Evolutionary conservation across 768 basidiomycete species (phyloP).

Genomic region (Leccinum incarnatum): DNA sequence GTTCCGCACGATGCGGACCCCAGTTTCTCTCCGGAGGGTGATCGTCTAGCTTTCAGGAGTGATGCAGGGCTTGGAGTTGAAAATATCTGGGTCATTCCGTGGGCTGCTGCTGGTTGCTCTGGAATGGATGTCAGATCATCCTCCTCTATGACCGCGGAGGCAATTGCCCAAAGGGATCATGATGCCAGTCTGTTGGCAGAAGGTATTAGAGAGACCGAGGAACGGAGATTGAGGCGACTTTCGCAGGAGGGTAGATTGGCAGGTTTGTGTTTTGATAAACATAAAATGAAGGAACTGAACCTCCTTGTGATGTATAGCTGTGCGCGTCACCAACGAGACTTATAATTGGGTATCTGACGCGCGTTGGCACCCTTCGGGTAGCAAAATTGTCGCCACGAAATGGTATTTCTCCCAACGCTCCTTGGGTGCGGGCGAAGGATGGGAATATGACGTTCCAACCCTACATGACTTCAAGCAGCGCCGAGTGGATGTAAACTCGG

Average conservation of each 20-base stretch:
- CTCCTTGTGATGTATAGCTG: constrained; percentile 27
- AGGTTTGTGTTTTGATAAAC: constrained; percentile 18
- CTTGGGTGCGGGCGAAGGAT: constrained; percentile 70
- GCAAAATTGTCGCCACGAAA: constrained; percentile 67
- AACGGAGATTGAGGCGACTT: constrained; percentile 48
- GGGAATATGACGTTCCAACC: constrained; percentile 57
- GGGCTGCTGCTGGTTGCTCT: constrained; percentile 54
- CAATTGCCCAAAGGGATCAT: constrained; percentile 34
- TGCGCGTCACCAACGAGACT: constrained; percentile 68
- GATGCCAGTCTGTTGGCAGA: constrained; percentile 48
- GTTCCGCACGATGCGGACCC: constrained; percentile 72
- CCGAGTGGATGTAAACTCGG: constrained; percentile 39
- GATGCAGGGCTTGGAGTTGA: constrained; percentile 72
- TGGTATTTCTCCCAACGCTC: constrained; percentile 69
- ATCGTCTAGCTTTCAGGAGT: constrained; percentile 64
- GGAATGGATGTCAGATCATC: constrained; percentile 51
- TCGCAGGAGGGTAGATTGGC: constrained; percentile 58
- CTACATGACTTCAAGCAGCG: constrained; percentile 6
- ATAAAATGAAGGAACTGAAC: constrained; percentile 4
- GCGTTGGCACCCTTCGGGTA: constrained; percentile 66
- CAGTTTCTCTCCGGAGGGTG: constrained; percentile 66
- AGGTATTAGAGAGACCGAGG: constrained; percentile 50
- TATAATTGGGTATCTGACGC: constrained; percentile 69
- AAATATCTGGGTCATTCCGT: constrained; percentile 70
- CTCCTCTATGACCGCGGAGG: constrained; percentile 33